phyloP scores from a whole-genome alignment of 352 stramenopile genomes.

The Phytophthora sp. region DNA sequence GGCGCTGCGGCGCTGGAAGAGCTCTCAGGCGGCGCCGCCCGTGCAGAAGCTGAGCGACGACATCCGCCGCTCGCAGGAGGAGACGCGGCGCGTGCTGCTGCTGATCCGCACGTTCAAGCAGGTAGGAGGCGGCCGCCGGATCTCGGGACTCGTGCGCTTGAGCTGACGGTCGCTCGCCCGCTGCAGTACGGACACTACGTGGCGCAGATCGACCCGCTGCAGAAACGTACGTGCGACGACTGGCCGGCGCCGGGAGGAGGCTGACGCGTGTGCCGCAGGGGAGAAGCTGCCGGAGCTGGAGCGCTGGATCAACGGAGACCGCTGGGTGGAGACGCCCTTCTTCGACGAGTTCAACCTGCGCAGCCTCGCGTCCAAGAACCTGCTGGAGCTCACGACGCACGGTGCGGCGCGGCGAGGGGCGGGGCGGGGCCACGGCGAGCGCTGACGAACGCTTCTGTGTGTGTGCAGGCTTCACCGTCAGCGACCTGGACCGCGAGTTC shows the following conservation, averaged over 20 bases:
- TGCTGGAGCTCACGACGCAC: slow-evolving; percentile 84
- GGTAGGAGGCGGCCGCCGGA: too few species aligned
- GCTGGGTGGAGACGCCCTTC: slow-evolving; percentile 85
- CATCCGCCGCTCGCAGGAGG: slow-evolving; percentile 85
- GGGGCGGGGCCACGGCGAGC: too few species aligned
- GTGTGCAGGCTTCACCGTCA: slow-evolving; percentile 84
- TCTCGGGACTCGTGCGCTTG: too few species aligned
- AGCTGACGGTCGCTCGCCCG: background rate
- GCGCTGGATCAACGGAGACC: slow-evolving; percentile 85
- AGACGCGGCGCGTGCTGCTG: slow-evolving; percentile 80
- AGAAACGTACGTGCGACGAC: slow-evolving; percentile 54
- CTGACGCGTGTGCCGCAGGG: slow-evolving; percentile 31
- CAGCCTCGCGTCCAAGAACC: slow-evolving; percentile 79
- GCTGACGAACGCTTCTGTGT: too few species aligned
- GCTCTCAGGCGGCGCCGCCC: slow-evolving; percentile 6
- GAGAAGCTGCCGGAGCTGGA: slow-evolving; percentile 86
- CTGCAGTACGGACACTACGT: slow-evolving; percentile 84
- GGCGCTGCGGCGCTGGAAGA: slow-evolving; percentile 21
- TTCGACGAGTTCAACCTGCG: slow-evolving; percentile 90
- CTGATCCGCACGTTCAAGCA: slow-evolving; percentile 91
- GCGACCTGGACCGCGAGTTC: slow-evolving; percentile 92
- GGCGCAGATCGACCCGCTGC: slow-evolving; percentile 88
- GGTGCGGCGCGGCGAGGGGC: slow-evolving; percentile 28
- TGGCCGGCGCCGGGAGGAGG: background rate
- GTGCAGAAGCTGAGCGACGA: slow-evolving; percentile 80